Conservation (phyloP, 768 basidiomycete species). For the Pulveroboletus sp. region DNA sequence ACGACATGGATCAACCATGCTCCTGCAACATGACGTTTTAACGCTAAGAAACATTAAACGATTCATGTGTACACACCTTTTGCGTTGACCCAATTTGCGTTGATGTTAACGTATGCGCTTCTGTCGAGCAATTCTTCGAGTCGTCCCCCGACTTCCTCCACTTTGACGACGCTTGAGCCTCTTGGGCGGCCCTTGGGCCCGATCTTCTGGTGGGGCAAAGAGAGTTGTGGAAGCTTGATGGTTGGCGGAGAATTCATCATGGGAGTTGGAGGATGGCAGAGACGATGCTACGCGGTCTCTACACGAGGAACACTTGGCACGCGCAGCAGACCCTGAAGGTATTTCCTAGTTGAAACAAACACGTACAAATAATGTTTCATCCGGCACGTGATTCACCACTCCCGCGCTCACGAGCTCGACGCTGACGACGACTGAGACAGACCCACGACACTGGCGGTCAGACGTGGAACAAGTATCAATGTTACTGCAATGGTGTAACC, state of each 20-base stretch:
- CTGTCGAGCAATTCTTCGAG: conserved; percentile 76
- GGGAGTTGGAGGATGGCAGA: not conserved
- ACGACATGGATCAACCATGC: conserved; percentile 98
- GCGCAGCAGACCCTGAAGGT: not conserved
- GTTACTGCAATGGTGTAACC: conserved; percentile 66
- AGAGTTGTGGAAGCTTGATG: conserved; percentile 51
- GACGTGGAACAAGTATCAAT: conserved; percentile 18
- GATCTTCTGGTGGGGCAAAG: conserved; percentile 25
- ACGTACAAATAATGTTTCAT: conserved; percentile 8
- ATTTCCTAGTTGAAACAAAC: conserved; percentile 3
- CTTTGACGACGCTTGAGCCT: conserved; percentile 76
- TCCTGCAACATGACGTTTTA: conserved; percentile 44
- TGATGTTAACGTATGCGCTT: conserved; percentile 76
- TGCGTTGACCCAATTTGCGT: conserved; percentile 91
- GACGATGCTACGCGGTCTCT: not conserved
- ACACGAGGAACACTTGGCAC: not conserved
- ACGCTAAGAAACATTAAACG: not conserved
- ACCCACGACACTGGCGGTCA: too few relatives aligned
- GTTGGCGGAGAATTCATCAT: conserved; percentile 50
- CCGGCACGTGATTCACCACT: conserved; percentile 14
- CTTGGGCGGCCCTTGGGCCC: conserved; percentile 47
- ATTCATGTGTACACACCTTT: conserved; percentile 53
- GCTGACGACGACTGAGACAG: not conserved
- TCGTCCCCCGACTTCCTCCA: conserved; percentile 73
- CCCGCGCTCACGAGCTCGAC: not conserved